These are phyloP conservation scores for Dictyostelium brefeldianum DNA, from an alignment of 78 protist genomes.

Conservation along the genomic window DNA sequence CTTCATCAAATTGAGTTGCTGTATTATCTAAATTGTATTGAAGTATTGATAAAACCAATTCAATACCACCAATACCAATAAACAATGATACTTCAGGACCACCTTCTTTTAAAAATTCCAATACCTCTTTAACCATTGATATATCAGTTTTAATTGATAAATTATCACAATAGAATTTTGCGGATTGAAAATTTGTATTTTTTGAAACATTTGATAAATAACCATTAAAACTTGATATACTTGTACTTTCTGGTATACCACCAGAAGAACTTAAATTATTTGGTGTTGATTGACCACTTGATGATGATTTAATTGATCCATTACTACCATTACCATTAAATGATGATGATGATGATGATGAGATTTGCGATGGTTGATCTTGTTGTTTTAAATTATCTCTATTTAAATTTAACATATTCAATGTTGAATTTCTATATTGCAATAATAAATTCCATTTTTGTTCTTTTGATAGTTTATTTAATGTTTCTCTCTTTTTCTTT, in stretches of 20 bases:
- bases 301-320: not conserved
- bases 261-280: not conserved
- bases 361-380: not conserved
- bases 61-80: slow-evolving; percentile 38
- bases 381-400: not conserved
- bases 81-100: slow-evolving; percentile 31
- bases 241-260: not conserved
- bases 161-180: slow-evolving; percentile 30
- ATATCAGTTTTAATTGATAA: not conserved
- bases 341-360: not conserved
- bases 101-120: slow-evolving; percentile 22
- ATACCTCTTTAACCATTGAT: not conserved
- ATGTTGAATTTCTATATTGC: slow-evolving; percentile 34
- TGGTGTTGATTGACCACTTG: not conserved
- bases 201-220: not conserved
- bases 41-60: not conserved
- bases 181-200: not conserved
- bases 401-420: slow-evolving; percentile 19
- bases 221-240: too few species aligned
- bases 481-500: slow-evolving; percentile 35
- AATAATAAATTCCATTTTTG: slow-evolving; percentile 43
- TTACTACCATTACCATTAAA: not conserved
- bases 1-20: not conserved
- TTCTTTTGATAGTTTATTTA: slow-evolving; percentile 27
- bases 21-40: slow-evolving; percentile 23